phyloP scores from a whole-genome alignment of 345 rosid species.

The Pseudoturritis turrita region DNA sequence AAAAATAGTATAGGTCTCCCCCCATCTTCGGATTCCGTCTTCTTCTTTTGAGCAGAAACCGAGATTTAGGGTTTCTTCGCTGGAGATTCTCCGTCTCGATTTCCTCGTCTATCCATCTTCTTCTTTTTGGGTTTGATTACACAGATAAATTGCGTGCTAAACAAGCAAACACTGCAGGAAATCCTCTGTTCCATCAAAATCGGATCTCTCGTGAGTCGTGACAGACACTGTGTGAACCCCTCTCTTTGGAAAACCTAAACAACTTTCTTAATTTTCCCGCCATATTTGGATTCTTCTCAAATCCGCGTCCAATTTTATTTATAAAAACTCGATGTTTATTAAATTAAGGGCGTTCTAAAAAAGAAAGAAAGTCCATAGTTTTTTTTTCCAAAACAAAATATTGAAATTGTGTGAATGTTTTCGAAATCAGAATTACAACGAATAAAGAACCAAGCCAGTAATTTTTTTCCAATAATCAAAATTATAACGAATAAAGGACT shows the following conservation, averaged over 20 bases:
- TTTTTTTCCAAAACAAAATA: not conserved
- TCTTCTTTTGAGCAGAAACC: too few species aligned
- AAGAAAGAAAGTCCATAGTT: not conserved
- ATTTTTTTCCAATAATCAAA: too few species aligned
- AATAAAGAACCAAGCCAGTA: too few species aligned
- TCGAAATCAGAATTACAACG: too few species aligned
- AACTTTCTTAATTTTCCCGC: not conserved
- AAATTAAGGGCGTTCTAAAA: not conserved
- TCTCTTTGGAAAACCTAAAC: not conserved
- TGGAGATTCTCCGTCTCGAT: not conserved
- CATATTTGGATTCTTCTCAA: slow-evolving; percentile 1
- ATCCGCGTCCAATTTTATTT: not conserved
- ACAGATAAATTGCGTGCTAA: not conserved
- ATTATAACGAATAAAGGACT: too few species aligned
- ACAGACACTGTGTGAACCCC: not conserved
- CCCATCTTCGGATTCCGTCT: not conserved
- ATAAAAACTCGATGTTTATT: too few species aligned
- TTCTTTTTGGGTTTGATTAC: not conserved
- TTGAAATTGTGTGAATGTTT: not conserved
- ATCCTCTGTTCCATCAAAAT: not conserved
- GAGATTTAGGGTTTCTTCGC: slow-evolving; percentile 15
- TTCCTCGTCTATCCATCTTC: not conserved
- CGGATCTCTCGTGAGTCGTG: not conserved
- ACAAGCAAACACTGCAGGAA: slow-evolving; percentile 4
- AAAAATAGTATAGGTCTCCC: too few species aligned